Percentiles rank a stretch among this genome's conserved stretches.
Conservation (phyloP, 1,139 yeast genomes). For the Debaryomycetaceae sp. region DNA sequence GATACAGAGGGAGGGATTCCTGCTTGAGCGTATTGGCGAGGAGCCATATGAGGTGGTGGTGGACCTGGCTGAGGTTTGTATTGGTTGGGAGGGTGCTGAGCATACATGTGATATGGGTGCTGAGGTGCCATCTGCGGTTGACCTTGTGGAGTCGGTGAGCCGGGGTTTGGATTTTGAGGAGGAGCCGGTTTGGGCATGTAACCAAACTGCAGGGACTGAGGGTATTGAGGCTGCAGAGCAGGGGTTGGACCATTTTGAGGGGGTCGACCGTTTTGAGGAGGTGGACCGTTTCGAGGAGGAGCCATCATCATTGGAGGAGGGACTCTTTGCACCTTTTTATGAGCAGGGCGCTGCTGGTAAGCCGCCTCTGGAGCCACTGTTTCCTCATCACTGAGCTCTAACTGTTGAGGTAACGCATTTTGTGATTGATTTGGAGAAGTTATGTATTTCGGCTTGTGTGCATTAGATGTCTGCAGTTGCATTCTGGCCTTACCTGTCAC, state of each 20-base stretch:
- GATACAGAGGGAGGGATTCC: constrained; percentile 8
- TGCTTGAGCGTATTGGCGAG: neutral
- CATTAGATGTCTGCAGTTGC: constrained; percentile 3
- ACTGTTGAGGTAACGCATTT: constrained; percentile 20
- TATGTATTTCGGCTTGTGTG: constrained; percentile 27
- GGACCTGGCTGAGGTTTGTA: neutral
- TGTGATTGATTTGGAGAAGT: constrained; percentile 36
- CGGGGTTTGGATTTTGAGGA: constrained; percentile 7
- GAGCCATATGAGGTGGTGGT: neutral
- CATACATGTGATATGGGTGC: neutral
- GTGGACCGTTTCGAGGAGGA: neutral
- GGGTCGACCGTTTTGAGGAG: constrained; percentile 5
- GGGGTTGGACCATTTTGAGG: constrained; percentile 7
- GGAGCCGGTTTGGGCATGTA: constrained; percentile 10
- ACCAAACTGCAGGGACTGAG: constrained; percentile 11
- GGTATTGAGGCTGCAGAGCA: constrained; percentile 15
- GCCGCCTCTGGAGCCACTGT: constrained; percentile 9
- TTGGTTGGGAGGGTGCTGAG: constrained; percentile 4
- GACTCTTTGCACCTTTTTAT: constrained; percentile 1
- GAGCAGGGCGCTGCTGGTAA: constrained; percentile 7
- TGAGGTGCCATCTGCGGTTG: constrained; percentile 6
- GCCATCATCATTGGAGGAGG: neutral
- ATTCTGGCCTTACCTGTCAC: neutral
- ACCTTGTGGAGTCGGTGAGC: constrained; percentile 4
- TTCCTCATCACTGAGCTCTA: constrained; percentile 3